Percentiles rank a stretch among this genome's conserved stretches.
phyloP scores from a whole-genome alignment of 2,329 filamentous ascomycete species.

The Gaeumannomyces sp. region DNA sequence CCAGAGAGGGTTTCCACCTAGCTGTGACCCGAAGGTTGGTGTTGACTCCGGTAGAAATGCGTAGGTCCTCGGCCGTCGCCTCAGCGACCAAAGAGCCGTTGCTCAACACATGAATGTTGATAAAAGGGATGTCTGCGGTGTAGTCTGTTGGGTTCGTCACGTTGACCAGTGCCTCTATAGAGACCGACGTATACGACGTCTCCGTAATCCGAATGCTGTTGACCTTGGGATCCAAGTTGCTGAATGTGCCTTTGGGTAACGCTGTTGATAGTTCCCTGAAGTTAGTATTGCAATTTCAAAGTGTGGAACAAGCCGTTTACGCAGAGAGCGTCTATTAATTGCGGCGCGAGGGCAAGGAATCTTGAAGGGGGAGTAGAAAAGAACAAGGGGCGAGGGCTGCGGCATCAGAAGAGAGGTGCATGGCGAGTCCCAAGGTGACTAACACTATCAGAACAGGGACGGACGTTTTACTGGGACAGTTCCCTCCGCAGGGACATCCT shows the following conservation, averaged over 20 bases:
- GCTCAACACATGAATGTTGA: slow-evolving; percentile 68
- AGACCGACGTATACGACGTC: slow-evolving; percentile 65
- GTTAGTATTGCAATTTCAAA: background rate
- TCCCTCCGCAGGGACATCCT: slow-evolving; percentile 79
- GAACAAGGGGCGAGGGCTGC: background rate
- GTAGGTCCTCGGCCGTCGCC: slow-evolving; percentile 58
- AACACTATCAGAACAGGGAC: slow-evolving; percentile 52
- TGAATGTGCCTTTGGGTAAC: slow-evolving; percentile 47
- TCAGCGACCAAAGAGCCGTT: slow-evolving; percentile 73
- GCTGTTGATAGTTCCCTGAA: slow-evolving; percentile 35
- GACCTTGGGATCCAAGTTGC: slow-evolving; percentile 53
- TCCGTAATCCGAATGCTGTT: slow-evolving; percentile 65
- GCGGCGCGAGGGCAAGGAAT: no score
- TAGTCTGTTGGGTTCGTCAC: slow-evolving; percentile 89
- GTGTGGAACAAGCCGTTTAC: background rate
- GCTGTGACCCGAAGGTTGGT: slow-evolving; percentile 60
- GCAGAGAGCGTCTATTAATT: background rate
- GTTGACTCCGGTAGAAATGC: slow-evolving; percentile 65
- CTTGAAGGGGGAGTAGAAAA: background rate
- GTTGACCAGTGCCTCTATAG: slow-evolving; percentile 66
- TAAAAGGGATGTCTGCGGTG: slow-evolving; percentile 71
- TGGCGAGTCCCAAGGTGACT: slow-evolving; percentile 24
- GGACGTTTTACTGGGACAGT: slow-evolving; percentile 89
- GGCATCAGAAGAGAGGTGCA: background rate
- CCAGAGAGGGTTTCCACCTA: slow-evolving; percentile 66